Base-by-base conservation (phyloP, 805 yeast species). In the Teunomyces kruisii region DNA sequence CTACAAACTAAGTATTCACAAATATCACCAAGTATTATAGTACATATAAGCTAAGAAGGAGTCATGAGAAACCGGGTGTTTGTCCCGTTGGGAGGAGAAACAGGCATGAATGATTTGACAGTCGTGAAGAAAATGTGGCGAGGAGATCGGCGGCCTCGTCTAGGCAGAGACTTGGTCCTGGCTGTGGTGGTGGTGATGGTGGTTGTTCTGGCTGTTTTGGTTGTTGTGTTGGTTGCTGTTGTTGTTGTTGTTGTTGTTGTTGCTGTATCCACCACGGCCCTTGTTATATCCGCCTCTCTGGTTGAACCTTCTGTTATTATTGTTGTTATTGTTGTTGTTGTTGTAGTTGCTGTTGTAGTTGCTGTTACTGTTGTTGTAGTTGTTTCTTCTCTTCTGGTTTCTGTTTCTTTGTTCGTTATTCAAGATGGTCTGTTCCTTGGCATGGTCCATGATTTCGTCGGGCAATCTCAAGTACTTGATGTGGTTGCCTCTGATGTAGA, bases 401-500 rank as follows among this genome's bases (percentile, higher is more conserved):
- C 72, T 73, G 51, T 70, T 74, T 56, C 75, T 69, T 50, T 74
- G 76, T 50, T 78, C 75, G 68, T 74, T 68, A 59, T 73, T 69
- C 58, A 77, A 67, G 51, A 72, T 64, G 53, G 77, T 79, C 54
- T 80, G 86, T 53, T 83, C 87, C 59, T 83, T 85, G 50, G 87
- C 86, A 51, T 81, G 79, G 54, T 84, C 90, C 73, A 87, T 86
- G 33, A 85, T 65, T 48, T 81, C 86, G 54, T 86, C 88, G 24
- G 88, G 88, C 62, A 87, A 73, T 65, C 88, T 81, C 51, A 87
- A 74, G 55, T 81, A 82, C 61, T 86, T 87, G 67, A 89, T 86
- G 56, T 87, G 92, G 51, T 79, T 84, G 36, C 97, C 97, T 61
- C 91, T 83, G 32, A 91, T 79, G 61, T 90, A 91, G 46, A 85